Evolutionary conservation across 495 filamentous ascomycete genomes (phyloP).

Genomic region (Aspergillus baeticus): DNA sequence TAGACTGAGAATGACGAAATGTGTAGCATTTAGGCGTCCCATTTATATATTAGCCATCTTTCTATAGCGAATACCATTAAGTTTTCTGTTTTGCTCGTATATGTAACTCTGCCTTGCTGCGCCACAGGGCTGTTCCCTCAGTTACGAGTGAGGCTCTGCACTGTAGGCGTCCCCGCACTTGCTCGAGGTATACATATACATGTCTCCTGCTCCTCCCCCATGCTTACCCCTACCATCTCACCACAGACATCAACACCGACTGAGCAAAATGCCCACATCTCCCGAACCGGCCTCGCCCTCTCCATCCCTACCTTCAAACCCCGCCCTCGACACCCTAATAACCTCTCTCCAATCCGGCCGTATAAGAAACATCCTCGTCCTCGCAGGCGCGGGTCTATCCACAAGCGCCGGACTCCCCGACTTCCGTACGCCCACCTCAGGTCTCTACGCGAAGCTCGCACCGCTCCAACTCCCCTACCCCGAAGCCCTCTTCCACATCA

Average conservation of each 20-base stretch:
- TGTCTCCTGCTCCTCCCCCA: too few species aligned
- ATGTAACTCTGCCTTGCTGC: neutral
- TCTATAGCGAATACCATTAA: neutral
- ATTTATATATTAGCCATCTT: too few species aligned
- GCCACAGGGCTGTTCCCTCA: conserved; percentile 1
- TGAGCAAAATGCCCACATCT: neutral
- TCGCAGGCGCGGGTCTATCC: conserved; percentile 34
- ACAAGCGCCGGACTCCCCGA: conserved; percentile 77
- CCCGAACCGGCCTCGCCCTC: too few species aligned
- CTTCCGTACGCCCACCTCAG: conserved; percentile 71
- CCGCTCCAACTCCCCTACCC: conserved; percentile 75
- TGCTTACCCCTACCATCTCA: too few species aligned
- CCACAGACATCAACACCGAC: too few species aligned
- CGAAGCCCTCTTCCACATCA: conserved; percentile 70
- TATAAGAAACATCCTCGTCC: conserved; percentile 23
- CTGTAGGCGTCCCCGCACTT: neutral
- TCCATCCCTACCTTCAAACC: neutral
- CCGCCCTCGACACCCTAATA: conserved; percentile 15
- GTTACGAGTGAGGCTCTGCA: neutral
- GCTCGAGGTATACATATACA: neutral
- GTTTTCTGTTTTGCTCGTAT: neutral
- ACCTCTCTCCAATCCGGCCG: conserved; percentile 18
- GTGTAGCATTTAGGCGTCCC: neutral
- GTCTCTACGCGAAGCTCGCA: conserved; percentile 79
- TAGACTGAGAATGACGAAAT: neutral